A percentile compares a stretch with the other conserved stretches of the same genome.
Conservation (phyloP, 1,139 yeast genomes). For the Hyphopichia burtonii region DNA sequence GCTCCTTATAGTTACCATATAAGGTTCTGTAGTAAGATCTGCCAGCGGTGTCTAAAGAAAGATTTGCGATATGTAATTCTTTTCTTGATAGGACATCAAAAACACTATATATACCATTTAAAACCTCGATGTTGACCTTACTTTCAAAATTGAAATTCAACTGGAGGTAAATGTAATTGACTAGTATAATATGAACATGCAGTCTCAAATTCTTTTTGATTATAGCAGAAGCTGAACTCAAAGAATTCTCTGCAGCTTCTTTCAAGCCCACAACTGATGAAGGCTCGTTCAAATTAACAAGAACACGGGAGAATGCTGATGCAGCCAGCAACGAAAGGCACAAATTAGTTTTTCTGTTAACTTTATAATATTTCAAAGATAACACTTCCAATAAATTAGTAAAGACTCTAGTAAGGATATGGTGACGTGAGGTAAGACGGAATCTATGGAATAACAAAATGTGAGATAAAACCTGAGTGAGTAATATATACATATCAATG, state of each 20-base stretch:
- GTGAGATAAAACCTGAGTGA: slow-evolving; percentile 50
- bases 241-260: slow-evolving; percentile 22
- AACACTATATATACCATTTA: slow-evolving; percentile 58
- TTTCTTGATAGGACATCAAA: slow-evolving; percentile 68
- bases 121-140: slow-evolving; percentile 49
- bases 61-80: slow-evolving; percentile 65
- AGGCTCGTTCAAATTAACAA: slow-evolving; percentile 77
- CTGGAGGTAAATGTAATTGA: slow-evolving; percentile 52
- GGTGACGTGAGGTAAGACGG: slow-evolving; percentile 72
- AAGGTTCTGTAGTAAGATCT: slow-evolving; percentile 65
- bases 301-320: slow-evolving; percentile 52
- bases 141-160: slow-evolving; percentile 51
- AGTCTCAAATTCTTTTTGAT: slow-evolving; percentile 62
- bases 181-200: slow-evolving; percentile 60
- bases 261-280: slow-evolving; percentile 15
- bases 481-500: slow-evolving; percentile 26
- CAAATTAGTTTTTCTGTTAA: not conserved
- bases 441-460: slow-evolving; percentile 67
- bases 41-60: slow-evolving; percentile 71
- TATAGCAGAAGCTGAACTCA: slow-evolving; percentile 56
- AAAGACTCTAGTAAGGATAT: slow-evolving; percentile 53
- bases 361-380: slow-evolving; percentile 20
- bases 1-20: slow-evolving; percentile 69
- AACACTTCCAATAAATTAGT: slow-evolving; percentile 49
- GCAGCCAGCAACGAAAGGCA: slow-evolving; percentile 27